phyloP scores from a whole-genome alignment of 176 grass and related monocot species.

The Calamus simplicifolius region DNA sequence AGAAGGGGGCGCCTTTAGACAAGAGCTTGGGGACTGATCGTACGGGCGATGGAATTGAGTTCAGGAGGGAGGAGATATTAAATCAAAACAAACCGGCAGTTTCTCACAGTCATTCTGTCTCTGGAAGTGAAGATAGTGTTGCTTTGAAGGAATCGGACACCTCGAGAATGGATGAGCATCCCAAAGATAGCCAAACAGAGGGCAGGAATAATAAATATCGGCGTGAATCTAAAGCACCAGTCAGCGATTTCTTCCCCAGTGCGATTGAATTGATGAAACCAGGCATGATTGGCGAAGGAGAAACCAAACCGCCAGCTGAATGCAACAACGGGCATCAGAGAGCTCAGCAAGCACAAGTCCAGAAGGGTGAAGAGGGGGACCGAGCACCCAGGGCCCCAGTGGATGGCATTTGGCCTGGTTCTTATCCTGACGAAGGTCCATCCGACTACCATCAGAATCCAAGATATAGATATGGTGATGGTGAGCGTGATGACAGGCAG shows the following conservation, averaged over 20 bases:
- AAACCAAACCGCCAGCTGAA: slow-evolving; percentile 18
- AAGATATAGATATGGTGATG: slow-evolving; percentile 21
- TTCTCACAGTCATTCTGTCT: slow-evolving; percentile 20
- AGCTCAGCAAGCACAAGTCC: not conserved
- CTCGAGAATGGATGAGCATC: slow-evolving; percentile 19
- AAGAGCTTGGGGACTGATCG: slow-evolving; percentile 17
- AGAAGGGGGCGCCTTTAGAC: slow-evolving; percentile 29
- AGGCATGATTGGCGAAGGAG: slow-evolving; percentile 13
- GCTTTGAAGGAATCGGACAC: slow-evolving; percentile 20
- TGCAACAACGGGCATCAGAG: not conserved
- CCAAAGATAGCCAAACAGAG: slow-evolving; percentile 26
- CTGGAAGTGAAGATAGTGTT: slow-evolving; percentile 19
- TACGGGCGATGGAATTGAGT: slow-evolving; percentile 3
- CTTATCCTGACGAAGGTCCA: slow-evolving; percentile 26
- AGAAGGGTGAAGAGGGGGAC: slow-evolving; percentile 19
- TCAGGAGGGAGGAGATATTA: slow-evolving; percentile 16
- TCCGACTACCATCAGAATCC: slow-evolving; percentile 20
- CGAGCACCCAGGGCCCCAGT: slow-evolving; percentile 14
- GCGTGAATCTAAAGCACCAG: slow-evolving; percentile 31
- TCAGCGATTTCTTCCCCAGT: not conserved
- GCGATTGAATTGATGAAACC: slow-evolving; percentile 6
- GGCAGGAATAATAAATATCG: slow-evolving; percentile 44
- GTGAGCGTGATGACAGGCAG: slow-evolving; percentile 19
- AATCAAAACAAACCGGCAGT: slow-evolving; percentile 7
- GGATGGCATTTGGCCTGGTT: slow-evolving; percentile 5